Base-by-base conservation (phyloP, 1,284 basidiomycete genomes). In the Ceratobasidium sp. region DNA sequence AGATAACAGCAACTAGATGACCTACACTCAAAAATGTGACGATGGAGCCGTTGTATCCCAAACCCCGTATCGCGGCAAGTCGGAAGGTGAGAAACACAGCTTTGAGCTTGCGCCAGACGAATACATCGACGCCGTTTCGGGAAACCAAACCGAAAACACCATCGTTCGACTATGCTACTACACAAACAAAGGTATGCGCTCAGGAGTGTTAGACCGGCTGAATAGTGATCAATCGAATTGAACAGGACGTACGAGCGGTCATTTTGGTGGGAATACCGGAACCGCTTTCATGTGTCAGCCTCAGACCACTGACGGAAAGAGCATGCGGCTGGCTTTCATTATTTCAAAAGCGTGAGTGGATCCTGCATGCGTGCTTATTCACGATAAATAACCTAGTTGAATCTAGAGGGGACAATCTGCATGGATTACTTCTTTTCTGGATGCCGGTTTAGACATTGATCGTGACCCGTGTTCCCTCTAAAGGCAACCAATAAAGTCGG, bases 111-210 rank as follows among this genome's bases (percentile, higher is more conserved):
- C 33, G 3, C 39, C 26, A 5, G 61, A 42, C 18, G 61, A 64
- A 39, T n/a, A 64, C 42, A n/a, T 64, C 4, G n/a, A n/a, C n/a
- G 42, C 18, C 18, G 61, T 64, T n/a, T 42, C 33, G 39, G 61
- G 61, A n/a, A 26, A 6, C 18, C 33, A 44, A 4, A 33, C 3
- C 3, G 42, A 13, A 4, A 20, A 1, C 3, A 1, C 5, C 33
- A 42, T 64, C 61, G n/a, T 9, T 4, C 15, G 42, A 20, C 33
- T 64, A 18, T 44, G 18, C 40, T 64, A 42, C 61, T 40, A 5
- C 15, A 64, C 61, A n/a, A 64, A 64, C 33, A 64, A 42, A 40
- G 61, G 61, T 40, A 42, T 9, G 61, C 39, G 33, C 33, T 33
- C 33, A 33, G 33, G 33, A 33, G 18, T 26, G 18, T n/a, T 9